These are phyloP conservation scores for Geotrichum candidum DNA, from an alignment of 1,139 yeast genomes.

Conservation along the genomic window DNA sequence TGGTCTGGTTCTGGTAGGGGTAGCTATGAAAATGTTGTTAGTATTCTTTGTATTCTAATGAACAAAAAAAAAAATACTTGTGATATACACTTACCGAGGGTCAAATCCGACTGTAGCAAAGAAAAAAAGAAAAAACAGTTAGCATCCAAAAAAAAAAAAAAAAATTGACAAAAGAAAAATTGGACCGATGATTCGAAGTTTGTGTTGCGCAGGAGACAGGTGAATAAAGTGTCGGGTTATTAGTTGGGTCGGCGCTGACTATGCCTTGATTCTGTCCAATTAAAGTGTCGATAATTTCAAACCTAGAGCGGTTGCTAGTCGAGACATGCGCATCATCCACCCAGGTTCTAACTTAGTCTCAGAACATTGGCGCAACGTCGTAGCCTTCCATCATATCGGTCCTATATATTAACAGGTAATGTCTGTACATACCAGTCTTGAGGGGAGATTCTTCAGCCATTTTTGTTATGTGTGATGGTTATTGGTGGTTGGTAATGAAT, in stretches of 20 bases:
- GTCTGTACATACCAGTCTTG: conserved; percentile 79
- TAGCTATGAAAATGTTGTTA: conserved; percentile 5
- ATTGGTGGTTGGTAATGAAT: background rate
- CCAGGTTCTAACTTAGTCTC: background rate
- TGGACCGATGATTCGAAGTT: background rate
- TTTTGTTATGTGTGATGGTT: conserved; percentile 6
- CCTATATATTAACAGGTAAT: background rate
- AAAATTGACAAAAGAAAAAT: background rate
- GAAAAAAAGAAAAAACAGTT: background rate
- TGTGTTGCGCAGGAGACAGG: background rate
- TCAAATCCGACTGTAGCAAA: conserved; percentile 17
- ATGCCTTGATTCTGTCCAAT: background rate
- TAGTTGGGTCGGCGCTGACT: background rate
- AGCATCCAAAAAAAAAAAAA: background rate
- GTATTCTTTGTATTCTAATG: background rate
- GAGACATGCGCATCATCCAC: background rate
- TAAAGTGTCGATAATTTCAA: background rate
- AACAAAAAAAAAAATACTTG: background rate
- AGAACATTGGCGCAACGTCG: background rate
- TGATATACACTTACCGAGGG: conserved; percentile 17
- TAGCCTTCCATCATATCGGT: background rate
- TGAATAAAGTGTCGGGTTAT: background rate
- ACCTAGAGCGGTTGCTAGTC: background rate
- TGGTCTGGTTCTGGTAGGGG: conserved; percentile 96
- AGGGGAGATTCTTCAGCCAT: conserved; percentile 42